Percentiles rank a stretch among this genome's conserved stretches.
These are phyloP conservation scores for Elsinoe australis DNA, from an alignment of 2,329 filamentous ascomycete genomes.

Conservation along the genomic window DNA sequence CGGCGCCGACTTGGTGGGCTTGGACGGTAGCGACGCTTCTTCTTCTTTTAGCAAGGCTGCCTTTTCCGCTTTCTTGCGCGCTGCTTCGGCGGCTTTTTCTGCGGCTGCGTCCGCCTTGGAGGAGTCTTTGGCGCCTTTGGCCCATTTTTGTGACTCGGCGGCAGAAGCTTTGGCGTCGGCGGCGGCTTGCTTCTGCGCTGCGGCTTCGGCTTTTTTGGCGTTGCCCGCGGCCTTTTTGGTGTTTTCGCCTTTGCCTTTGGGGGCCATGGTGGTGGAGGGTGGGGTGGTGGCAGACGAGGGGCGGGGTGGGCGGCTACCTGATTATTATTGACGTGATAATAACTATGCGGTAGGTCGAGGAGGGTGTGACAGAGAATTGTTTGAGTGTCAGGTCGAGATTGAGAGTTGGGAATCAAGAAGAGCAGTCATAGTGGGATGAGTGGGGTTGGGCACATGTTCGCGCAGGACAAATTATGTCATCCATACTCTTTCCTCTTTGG, in stretches of 20 bases:
- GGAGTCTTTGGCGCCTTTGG: conserved; percentile 74
- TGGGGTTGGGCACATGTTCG: neutral
- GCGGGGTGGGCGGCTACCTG: neutral
- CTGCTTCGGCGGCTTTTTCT: conserved; percentile 72
- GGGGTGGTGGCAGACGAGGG: neutral
- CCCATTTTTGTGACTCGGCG: conserved; percentile 70
- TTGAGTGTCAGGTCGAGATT: no score
- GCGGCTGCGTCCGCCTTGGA: conserved; percentile 83
- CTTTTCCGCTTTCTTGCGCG: conserved; percentile 85
- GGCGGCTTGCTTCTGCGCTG: conserved; percentile 67
- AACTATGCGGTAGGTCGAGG: no score
- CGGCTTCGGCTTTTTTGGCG: conserved; percentile 84
- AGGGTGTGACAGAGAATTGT: no score
- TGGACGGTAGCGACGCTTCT: conserved; percentile 59
- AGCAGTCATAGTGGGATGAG: neutral
- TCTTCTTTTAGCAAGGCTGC: conserved; percentile 78
- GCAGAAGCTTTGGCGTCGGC: conserved; percentile 59
- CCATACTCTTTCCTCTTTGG: conserved; percentile 10
- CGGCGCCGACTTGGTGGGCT: conserved; percentile 56
- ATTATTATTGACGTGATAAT: no score
- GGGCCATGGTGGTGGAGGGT: conserved; percentile 49
- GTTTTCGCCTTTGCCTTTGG: conserved; percentile 65
- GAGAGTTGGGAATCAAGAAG: neutral
- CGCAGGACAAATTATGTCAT: conserved; percentile 15
- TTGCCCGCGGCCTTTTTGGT: conserved; percentile 86